Conservation (phyloP, 495 filamentous ascomycete genomes). For the Xylaria curta region DNA sequence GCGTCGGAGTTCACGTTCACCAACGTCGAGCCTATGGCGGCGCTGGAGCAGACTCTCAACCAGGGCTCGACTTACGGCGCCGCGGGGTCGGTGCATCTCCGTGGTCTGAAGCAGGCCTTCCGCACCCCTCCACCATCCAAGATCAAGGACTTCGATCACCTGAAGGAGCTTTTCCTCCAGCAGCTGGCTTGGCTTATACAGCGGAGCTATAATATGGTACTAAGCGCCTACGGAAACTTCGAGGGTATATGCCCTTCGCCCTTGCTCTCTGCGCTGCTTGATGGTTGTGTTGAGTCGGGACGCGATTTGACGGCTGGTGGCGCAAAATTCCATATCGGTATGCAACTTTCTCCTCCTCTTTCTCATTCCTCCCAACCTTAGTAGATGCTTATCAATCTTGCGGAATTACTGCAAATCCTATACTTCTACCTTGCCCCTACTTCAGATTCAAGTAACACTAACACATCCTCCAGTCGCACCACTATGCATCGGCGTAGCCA, state of each 20-base stretch:
- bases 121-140: conserved; percentile 7
- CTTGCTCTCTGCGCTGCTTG: conserved; percentile 18
- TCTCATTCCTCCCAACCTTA: background rate
- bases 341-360: background rate
- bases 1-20: conserved; percentile 22
- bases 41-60: conserved; percentile 26
- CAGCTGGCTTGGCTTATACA: conserved; percentile 16
- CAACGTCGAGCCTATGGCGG: conserved; percentile 22
- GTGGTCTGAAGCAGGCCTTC: conserved; percentile 26
- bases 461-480: conserved; percentile 17
- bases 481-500: conserved; percentile 22
- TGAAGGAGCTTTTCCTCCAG: conserved; percentile 22
- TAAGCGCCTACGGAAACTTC: conserved; percentile 13
- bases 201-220: background rate
- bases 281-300: conserved; percentile 21
- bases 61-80: conserved; percentile 25
- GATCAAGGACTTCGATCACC: conserved; percentile 15
- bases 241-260: conserved; percentile 27
- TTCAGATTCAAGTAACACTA: background rate
- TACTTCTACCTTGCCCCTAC: background rate
- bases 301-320: conserved; percentile 24
- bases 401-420: background rate
- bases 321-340: conserved; percentile 23
- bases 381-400: background rate
- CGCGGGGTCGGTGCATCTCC: conserved; percentile 24